Base-by-base conservation (phyloP, 345 rosid species). In the Rhizophora mangle region DNA sequence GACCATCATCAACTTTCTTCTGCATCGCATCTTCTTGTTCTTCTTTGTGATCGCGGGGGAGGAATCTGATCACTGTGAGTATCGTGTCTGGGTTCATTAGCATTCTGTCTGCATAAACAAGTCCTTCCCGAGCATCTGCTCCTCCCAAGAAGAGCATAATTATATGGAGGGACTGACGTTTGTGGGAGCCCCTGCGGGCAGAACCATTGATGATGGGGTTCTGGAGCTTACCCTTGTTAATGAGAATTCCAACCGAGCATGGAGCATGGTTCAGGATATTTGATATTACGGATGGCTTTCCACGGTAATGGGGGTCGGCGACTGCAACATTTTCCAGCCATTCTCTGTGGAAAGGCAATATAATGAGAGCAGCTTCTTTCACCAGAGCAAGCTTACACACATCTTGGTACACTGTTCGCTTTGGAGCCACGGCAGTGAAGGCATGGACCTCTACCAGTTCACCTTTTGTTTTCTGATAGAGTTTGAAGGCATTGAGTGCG, bases 331-430 rank as follows among this genome's bases (percentile, higher is more conserved):
- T 72, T 0, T 69, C 80, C 4, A 70, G 77, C 32, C 68, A 29
- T n/a, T 82, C 82, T 46, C 62, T 78, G 36, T 78, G 81, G 68
- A 83, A 85, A 10, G 93, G 92, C 46, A 89, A 46, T 60, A 89
- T 72, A 55, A 91, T 83, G 22, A 91, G 64, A n/a, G 80, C 60
- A 0, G 95, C 77, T 63, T 84, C 80, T 31, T 76, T 84, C 5
- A 10, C 29, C 21, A 84, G 63, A 3, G 95, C 96, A 0, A 89
- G 73, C 85, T 85, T 85, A 53, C 93, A 91, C 1, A 91, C 65
- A 47, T 91, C 84, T 65, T 81, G 91, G 62, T 83, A 82, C 89
- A 87, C 87, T 0, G 88, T 74, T 61, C 79, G 72, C 70, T 78
- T 82, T 0, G 89, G 79, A 1, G 88, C 77, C 36, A 79, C 54